Conservation (phyloP, 768 basidiomycete genomes). For the Suillus alpinus region DNA sequence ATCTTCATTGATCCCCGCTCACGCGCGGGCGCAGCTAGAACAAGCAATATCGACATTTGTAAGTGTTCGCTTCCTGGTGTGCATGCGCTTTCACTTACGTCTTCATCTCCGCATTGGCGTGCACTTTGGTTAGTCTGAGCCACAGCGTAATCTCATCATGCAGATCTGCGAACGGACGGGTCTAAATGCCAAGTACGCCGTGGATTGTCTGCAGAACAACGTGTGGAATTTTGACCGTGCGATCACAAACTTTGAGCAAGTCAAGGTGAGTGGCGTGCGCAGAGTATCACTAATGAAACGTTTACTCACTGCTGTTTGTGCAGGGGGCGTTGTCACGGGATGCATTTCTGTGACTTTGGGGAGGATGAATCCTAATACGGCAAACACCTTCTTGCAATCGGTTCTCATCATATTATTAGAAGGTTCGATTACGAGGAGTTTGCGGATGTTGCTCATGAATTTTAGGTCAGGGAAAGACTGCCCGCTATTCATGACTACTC, state of each 20-base stretch:
- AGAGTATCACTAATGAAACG: background rate
- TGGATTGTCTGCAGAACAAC: conserved; percentile 85
- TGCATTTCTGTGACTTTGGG: conserved; percentile 47
- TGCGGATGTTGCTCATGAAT: background rate
- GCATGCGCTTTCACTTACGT: conserved; percentile 13
- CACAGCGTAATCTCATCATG: conserved; percentile 67
- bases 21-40: conserved; percentile 39
- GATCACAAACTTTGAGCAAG: conserved; percentile 80
- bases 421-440: conserved; percentile 4
- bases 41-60: conserved; percentile 57
- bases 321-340: conserved; percentile 53
- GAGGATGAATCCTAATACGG: conserved; percentile 1
- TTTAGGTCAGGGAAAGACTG: background rate
- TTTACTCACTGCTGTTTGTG: conserved; percentile 22
- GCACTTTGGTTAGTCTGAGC: conserved; percentile 50
- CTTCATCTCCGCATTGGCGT: conserved; percentile 12
- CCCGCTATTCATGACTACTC: background rate
- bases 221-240: conserved; percentile 83
- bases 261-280: conserved; percentile 58
- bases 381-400: background rate
- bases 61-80: conserved; percentile 28
- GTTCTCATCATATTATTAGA: conserved; percentile 18
- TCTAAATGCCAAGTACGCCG: conserved; percentile 74
- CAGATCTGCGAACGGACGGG: conserved; percentile 72
- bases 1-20: conserved; percentile 29